Conservation (phyloP, 768 basidiomycete genomes). For the Xerocomellus chrysenteron region DNA sequence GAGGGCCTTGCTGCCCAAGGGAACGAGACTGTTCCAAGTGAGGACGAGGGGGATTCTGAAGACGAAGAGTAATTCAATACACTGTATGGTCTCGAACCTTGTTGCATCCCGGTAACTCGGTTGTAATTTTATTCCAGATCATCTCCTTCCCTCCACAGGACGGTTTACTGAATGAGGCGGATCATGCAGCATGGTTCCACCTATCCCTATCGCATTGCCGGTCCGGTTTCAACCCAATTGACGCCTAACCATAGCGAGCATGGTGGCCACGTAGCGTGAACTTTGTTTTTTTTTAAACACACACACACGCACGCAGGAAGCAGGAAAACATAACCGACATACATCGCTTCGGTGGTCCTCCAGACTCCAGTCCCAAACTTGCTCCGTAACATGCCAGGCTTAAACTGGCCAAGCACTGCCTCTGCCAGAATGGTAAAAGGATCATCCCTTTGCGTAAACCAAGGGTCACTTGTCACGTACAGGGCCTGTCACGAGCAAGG, state of each 20-base stretch:
- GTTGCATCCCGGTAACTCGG: conserved; percentile 32
- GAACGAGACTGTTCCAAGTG: conserved; percentile 27
- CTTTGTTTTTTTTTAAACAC: neutral
- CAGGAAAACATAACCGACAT: conserved; percentile 2
- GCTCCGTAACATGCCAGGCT: neutral
- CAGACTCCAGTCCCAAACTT: neutral
- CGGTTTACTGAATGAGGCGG: conserved; percentile 14
- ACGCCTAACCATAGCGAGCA: conserved; percentile 4
- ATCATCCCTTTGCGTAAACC: conserved; percentile 16
- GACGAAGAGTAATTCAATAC: conserved; percentile 27
- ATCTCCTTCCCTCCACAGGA: conserved; percentile 20
- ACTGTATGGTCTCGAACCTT: conserved; percentile 33
- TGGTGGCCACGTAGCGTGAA: conserved; percentile 2
- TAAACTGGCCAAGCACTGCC: conserved; percentile 18
- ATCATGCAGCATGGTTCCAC: conserved; percentile 12
- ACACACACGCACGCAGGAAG: neutral
- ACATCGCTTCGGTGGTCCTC: neutral
- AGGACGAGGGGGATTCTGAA: conserved; percentile 29
- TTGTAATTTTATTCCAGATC: conserved; percentile 18
- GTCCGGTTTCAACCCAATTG: conserved; percentile 6
- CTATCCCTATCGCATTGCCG: neutral
- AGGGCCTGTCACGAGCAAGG: conserved; percentile 11
- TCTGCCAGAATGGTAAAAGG: conserved; percentile 14
- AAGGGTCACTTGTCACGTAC: conserved; percentile 10
- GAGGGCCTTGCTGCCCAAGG: conserved; percentile 50